phyloP scores from a whole-genome alignment of 257 asterid species.

The Solanum pinnatisectum region DNA sequence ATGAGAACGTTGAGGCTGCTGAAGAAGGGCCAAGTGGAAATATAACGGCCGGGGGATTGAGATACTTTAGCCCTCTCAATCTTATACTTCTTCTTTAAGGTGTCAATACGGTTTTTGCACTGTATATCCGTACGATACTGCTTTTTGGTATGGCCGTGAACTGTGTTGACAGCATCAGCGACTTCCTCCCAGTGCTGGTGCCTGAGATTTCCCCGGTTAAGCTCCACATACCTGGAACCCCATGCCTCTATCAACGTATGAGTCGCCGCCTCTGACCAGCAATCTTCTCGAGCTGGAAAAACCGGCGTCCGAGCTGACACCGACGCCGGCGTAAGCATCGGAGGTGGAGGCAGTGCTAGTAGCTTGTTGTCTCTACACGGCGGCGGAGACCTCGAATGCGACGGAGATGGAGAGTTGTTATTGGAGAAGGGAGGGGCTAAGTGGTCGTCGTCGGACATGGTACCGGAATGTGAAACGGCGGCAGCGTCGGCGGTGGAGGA shows the following conservation, averaged over 20 bases:
- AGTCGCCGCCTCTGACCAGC: conserved; percentile 92
- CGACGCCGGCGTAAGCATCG: conserved; percentile 15
- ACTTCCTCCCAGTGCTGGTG: conserved; percentile 89
- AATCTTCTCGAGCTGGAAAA: conserved; percentile 67
- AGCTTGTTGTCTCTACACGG: conserved; percentile 7
- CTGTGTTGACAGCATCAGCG: conserved; percentile 74
- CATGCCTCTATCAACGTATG: conserved; percentile 71
- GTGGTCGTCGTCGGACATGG: conserved; percentile 26
- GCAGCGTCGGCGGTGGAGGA: background rate
- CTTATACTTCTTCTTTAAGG: conserved; percentile 83
- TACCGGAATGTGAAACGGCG: background rate
- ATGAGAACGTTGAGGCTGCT: conserved; percentile 53
- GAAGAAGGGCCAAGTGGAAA: conserved; percentile 76
- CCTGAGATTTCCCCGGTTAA: conserved; percentile 83
- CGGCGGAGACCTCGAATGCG: conserved; percentile 1
- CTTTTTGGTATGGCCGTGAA: conserved; percentile 50
- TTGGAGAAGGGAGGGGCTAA: background rate
- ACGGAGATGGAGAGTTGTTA: background rate
- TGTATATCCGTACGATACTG: conserved; percentile 80
- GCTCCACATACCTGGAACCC: conserved; percentile 68
- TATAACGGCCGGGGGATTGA: conserved; percentile 47
- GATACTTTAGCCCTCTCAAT: conserved; percentile 52
- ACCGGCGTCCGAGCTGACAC: conserved; percentile 21
- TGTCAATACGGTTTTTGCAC: conserved; percentile 94
- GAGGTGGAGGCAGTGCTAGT: background rate